Base-by-base conservation (phyloP, 2,329 filamentous ascomycete genomes). In the Trichoderma hamatum region DNA sequence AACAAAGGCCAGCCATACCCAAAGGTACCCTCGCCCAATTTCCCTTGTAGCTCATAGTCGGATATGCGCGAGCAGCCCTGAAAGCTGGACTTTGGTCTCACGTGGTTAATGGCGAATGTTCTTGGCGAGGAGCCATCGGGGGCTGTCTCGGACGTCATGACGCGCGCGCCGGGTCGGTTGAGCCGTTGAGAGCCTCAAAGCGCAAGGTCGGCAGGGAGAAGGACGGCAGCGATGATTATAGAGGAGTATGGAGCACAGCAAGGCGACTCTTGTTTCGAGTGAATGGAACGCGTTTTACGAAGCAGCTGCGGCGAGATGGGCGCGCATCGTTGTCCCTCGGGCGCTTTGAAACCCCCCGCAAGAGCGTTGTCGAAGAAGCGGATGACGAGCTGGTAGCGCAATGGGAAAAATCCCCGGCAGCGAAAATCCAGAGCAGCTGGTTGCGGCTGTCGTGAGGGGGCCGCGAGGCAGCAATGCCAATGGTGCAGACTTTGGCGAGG, bases 21-120 rank as follows among this genome's bases (percentile, higher is more conserved):
- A 82, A 98, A 98, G 26, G 95, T 98, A 71, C 95, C 95, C 79
- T 98, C 95, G 74, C 95, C 95, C 68, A 99, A 87, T 81, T 96
- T 96, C 64, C 89, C 89, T 73, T 92, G 82, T 46, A 96, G 83
- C 74, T 94, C 92, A 78, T 96, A 96, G 73, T 94, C 91, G 73
- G 84, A 83, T 73, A 96, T 94, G 75, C 88, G 89, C 60, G 94
- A 96, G 83, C 95, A 97, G 71, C 96, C 96, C 65, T 85, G 84
- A 79, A 96, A 99, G 72, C 87, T 90, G 70, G 80, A 81, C 76
- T 81, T 83, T 59, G 83, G 84, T 70, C 85, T 86, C 77, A 83
- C 80, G 75, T 88, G 84, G 64, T 83, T 83, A n/a, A 84, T 77
- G 43, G 88, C 87, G 77, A 88, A 89, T 9, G 84, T 81, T 71